Conservation (phyloP, 352 stramenopile genomes). For the Phytophthora pluvialis region DNA sequence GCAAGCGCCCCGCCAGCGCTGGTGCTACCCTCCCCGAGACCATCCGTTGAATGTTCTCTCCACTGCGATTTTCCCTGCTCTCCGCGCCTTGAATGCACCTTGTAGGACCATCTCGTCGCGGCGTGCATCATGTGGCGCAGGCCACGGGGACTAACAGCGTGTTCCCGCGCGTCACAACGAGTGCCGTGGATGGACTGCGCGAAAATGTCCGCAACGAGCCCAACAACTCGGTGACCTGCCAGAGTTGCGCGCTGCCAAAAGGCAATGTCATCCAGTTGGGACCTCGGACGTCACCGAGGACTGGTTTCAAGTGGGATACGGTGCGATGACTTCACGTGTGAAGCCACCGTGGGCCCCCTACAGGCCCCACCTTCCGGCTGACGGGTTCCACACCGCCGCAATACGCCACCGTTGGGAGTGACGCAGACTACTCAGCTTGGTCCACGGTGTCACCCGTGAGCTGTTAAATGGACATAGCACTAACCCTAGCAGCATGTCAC, state of each 20-base stretch:
- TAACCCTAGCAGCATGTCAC: too few species aligned
- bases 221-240: background rate
- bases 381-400: background rate
- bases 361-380: background rate
- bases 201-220: background rate
- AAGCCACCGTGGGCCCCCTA: background rate
- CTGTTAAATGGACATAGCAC: too few species aligned
- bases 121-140: background rate
- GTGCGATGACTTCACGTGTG: background rate
- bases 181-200: background rate
- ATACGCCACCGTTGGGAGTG: background rate
- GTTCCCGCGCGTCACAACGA: background rate
- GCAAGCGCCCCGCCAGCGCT: background rate
- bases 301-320: background rate
- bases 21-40: background rate
- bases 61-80: background rate
- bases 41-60: background rate
- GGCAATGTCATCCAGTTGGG: background rate
- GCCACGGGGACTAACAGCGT: background rate
- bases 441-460: background rate
- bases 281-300: background rate
- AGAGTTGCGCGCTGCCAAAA: background rate
- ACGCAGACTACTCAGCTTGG: background rate
- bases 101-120: background rate
- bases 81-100: too few species aligned